Base-by-base conservation (phyloP, 495 filamentous ascomycete genomes). In the Tirmania nivea region DNA sequence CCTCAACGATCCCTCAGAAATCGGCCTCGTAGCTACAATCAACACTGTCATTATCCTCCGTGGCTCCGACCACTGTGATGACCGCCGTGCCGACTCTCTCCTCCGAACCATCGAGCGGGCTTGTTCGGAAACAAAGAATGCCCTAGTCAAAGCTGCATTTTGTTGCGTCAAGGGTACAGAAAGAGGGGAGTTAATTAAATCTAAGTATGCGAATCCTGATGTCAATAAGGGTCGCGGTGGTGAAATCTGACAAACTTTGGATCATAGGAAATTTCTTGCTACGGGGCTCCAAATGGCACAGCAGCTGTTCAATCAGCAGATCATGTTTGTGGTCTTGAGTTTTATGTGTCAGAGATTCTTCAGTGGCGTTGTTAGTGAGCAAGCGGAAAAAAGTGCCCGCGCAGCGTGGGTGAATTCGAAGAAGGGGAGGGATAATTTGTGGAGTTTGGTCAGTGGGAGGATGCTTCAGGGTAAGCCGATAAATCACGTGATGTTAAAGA, bases 311-410 rank as follows among this genome's bases (percentile, higher is more conserved):
- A 78, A 78, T 56, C 69, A 85, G 49, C 89, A 90, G 52, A 80
- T 86, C 54, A 73, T 85, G 9, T 81, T 78, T 57, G 84, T 95
- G 57, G 77, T 80, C 5, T 72, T 99, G 42, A 86, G 76, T 57
- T 78, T 92, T 58, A 88, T 96, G 85, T 80, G 81, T 59, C 75
- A 71, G 64, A 75, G 78, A 48, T 86, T 96, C 65, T 96, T 95
- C 69, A 73, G 77, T 25, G 82, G 81, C 34, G 82, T 89, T 11
- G 77, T 94, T 2, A 86, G 84, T 36, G 86, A 86, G 54, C 89
- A 96, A 67, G 83, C 89, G 2, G 78, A 92, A 57, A 95, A 94
- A 70, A 83, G 81, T 56, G 84, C 83, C 0, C 73, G 75, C 47
- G 86, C 87, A 0, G 83, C 77, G 34, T 70, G 77, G 52, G 75